Conservation (phyloP, 257 asterid species). For the Solanum ossicruentum region DNA sequence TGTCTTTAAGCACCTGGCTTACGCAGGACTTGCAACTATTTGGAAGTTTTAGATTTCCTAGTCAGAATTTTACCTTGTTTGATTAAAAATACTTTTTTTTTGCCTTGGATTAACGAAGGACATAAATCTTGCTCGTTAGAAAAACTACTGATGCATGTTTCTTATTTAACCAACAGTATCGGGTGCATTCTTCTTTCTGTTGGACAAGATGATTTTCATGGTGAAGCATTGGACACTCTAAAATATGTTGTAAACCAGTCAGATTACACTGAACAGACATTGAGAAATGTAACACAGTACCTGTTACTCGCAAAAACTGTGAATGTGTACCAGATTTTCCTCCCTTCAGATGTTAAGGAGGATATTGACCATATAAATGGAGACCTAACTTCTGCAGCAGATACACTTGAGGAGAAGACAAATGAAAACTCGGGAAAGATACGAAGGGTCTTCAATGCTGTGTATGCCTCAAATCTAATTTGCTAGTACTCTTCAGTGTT, state of each 20-base stretch:
- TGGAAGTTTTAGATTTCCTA: not conserved
- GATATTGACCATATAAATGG: constrained; percentile 66
- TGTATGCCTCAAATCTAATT: constrained; percentile 34
- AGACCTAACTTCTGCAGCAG: constrained; percentile 63
- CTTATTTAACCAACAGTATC: constrained; percentile 24
- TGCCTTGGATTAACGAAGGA: not conserved
- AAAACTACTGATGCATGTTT: not conserved
- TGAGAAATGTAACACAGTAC: constrained; percentile 72
- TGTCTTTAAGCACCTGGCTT: not conserved
- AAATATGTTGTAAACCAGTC: constrained; percentile 87
- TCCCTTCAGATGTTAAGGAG: constrained; percentile 61
- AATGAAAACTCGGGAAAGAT: constrained; percentile 52
- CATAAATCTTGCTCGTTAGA: not conserved
- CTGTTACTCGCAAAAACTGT: constrained; percentile 70
- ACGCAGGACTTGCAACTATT: not conserved
- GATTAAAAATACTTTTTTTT: not conserved
- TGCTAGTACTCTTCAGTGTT: not conserved
- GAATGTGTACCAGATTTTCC: constrained; percentile 77
- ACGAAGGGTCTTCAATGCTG: constrained; percentile 47
- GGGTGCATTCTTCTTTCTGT: constrained; percentile 91
- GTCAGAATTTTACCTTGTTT: not conserved
- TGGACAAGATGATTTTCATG: constrained; percentile 75
- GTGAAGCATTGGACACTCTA: constrained; percentile 65
- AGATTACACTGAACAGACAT: constrained; percentile 74
- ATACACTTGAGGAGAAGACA: constrained; percentile 58